Conservation (phyloP, 2,329 filamentous ascomycete species). For the Nothophaeocryptopus gaeumannii region DNA sequence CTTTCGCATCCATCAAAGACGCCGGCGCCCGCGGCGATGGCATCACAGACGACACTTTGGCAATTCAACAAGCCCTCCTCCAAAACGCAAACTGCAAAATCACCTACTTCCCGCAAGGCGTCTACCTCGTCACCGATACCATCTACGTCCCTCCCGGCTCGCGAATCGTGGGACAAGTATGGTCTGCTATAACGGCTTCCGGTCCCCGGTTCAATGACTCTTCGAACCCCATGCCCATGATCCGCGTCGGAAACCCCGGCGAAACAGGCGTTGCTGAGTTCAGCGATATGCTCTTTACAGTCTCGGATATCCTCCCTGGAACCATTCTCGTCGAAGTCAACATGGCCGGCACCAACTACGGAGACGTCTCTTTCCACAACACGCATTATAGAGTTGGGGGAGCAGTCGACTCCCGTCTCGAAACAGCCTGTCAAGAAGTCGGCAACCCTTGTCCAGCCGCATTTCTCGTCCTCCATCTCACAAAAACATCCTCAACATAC, state of each 20-base stretch:
- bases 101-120: slow-evolving; percentile 44
- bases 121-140: slow-evolving; percentile 48
- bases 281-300: slow-evolving; percentile 53
- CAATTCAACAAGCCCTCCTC: slow-evolving; percentile 23
- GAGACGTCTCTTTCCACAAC: slow-evolving; percentile 48
- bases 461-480: slow-evolving; percentile 48
- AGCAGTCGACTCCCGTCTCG: slow-evolving; percentile 32
- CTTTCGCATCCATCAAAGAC: slow-evolving; percentile 49
- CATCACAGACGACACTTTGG: slow-evolving; percentile 33
- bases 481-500: slow-evolving; percentile 46
- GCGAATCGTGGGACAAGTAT: slow-evolving; percentile 55
- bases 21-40: slow-evolving; percentile 35
- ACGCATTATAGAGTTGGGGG: slow-evolving; percentile 38
- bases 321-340: slow-evolving; percentile 51
- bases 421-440: slow-evolving; percentile 43
- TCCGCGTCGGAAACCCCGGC: slow-evolving; percentile 52
- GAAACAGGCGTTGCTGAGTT: slow-evolving; percentile 53
- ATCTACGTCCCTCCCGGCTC: slow-evolving; percentile 49
- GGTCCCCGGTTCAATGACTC: slow-evolving; percentile 48
- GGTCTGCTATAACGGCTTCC: slow-evolving; percentile 50
- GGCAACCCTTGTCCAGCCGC: slow-evolving; percentile 31
- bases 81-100: slow-evolving; percentile 36
- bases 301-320: slow-evolving; percentile 46
- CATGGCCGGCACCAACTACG: slow-evolving; percentile 45
- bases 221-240: slow-evolving; percentile 46